These are phyloP conservation scores for Colletotrichum liaoningense DNA, from an alignment of 2,329 filamentous ascomycete genomes.

Conservation along the genomic window DNA sequence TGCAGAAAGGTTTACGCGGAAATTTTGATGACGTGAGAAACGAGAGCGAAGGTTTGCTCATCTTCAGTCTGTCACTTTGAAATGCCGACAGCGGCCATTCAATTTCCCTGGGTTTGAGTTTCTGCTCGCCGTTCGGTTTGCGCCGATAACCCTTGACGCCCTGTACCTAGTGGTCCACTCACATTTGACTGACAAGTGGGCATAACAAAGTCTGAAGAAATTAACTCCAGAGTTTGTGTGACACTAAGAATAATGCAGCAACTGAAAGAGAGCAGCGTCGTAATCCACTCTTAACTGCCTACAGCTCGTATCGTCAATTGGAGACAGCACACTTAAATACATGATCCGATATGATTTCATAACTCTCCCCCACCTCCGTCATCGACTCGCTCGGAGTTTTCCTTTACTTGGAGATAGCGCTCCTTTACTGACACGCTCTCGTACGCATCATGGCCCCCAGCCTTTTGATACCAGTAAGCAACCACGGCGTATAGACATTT, in stretches of 20 bases:
- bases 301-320: background rate
- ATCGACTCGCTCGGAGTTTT: background rate
- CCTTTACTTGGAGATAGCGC: conserved; percentile 4
- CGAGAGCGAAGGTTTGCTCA: background rate
- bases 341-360: background rate
- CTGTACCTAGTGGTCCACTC: background rate
- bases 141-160: background rate
- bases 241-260: background rate
- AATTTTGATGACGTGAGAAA: background rate
- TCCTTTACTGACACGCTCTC: conserved; percentile 7
- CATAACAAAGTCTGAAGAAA: background rate
- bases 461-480: conserved; percentile 31
- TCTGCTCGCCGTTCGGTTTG: background rate
- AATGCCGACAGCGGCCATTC: background rate
- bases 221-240: background rate
- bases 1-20: background rate
- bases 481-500: conserved; percentile 25
- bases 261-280: background rate
- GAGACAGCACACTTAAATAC: background rate
- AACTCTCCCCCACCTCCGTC: background rate
- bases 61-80: background rate
- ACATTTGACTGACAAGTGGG: background rate
- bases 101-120: background rate
- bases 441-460: conserved; percentile 15
- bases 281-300: background rate